Evolutionary conservation across 106 monocot species (phyloP).

Genomic region (Dendrobium huoshanense): DNA sequence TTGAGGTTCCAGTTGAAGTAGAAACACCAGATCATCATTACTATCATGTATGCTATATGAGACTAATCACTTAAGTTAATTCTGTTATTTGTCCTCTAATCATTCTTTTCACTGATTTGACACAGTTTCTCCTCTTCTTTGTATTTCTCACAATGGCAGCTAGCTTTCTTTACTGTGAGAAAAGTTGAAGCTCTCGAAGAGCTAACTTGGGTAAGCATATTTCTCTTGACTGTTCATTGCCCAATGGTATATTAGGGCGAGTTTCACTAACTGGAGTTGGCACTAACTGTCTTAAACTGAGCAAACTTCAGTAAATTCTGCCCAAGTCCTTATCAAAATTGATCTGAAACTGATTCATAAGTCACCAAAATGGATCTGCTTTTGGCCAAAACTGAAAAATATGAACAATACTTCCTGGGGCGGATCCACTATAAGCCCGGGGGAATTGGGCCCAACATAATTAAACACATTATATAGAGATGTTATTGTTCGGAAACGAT

Average conservation of each 20-base stretch:
- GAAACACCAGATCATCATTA: slow-evolving; percentile 87
- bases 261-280: too few relatives aligned
- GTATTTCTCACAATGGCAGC: slow-evolving; percentile 6
- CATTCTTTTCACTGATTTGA: not conserved
- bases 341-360: not conserved
- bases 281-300: not conserved
- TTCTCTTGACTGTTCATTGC: not conserved
- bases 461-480: too few relatives aligned
- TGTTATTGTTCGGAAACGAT: too few relatives aligned
- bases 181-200: slow-evolving; percentile 17
- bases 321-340: not conserved
- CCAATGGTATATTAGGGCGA: not conserved
- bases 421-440: too few relatives aligned
- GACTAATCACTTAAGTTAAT: not conserved
- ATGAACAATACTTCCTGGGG: too few relatives aligned
- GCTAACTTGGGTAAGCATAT: slow-evolving; percentile 15
- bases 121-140: not conserved
- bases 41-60: slow-evolving; percentile 61
- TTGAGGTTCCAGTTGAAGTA: slow-evolving; percentile 87
- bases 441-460: too few relatives aligned
- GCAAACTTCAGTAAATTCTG: not conserved
- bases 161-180: slow-evolving; percentile 23
- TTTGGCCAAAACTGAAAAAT: too few relatives aligned
- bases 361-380: not conserved
- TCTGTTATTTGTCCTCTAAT: not conserved